Evolutionary conservation across 108 stramenopile species (phyloP), one percentile per base, ranked within the genome.

Genomic region (Cylindrotheca fusiformis): DNA sequence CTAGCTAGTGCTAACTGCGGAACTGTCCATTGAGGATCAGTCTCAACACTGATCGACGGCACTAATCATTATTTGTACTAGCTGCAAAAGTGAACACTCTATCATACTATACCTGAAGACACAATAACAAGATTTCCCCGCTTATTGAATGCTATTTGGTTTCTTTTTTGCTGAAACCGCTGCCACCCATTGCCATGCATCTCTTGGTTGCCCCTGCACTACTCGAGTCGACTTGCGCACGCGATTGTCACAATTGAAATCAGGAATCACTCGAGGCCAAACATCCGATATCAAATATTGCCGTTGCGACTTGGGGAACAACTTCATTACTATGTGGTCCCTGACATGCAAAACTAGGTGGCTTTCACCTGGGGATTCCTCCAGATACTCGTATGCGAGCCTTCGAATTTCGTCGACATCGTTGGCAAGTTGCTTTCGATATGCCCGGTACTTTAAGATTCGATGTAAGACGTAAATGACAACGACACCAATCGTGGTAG

Each of bases 121-220:
- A 41, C 36, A 14, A 41, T 14, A 41, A 10, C 36, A 41, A 41
- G 14, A 10, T 10, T 14, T 14, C 36, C 36, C 36, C 36, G 6
- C 36, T 41, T 41, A 41, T 41, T 41, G 36, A 51, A 51, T 51
- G 20, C 24, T 56, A 5, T 18, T 4, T 12, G 22, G 31, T 27
- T 32, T 59, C 36, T 18, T 44, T 12, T 10, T 55, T 21, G 32
- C 22, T 6, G 65, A 21, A 0, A 31, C 29, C 18, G 50, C 50
- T 3, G 75, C 68, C 1, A 69, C 68, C 75, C 75, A 76, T 54
- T 69, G 53, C 62, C 62, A 69, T 24, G 50, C 48, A 14, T 69
- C 75, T 19, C 61, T 52, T 22, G 53, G 45, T 3, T 48, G 41
- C 3, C 55, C 60, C 36, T n/a, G 58, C 5, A 61, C 26, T 18